phyloP scores from a whole-genome alignment of 202 grass and related monocot species.

The Carex arenaria region DNA sequence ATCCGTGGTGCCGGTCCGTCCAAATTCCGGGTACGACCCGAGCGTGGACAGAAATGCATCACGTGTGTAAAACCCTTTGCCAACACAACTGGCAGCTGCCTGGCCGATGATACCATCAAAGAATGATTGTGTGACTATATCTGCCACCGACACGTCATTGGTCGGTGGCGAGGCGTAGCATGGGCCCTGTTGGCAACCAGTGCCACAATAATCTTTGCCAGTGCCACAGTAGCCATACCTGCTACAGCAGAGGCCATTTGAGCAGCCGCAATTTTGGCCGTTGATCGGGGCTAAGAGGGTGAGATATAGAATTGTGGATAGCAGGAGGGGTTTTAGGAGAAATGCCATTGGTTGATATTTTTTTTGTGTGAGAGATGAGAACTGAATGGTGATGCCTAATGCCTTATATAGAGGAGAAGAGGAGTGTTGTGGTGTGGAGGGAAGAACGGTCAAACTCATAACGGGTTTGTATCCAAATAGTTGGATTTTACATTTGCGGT shows the following conservation, averaged over 20 bases:
- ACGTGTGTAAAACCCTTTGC: slow-evolving; percentile 62
- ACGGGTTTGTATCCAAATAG: not conserved
- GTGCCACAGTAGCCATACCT: slow-evolving; percentile 50
- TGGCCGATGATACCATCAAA: slow-evolving; percentile 63
- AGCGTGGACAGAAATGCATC: slow-evolving; percentile 58
- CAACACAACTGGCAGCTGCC: slow-evolving; percentile 44
- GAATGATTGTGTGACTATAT: slow-evolving; percentile 66
- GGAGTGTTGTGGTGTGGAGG: not conserved
- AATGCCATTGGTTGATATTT: slow-evolving; percentile 14
- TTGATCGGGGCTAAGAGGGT: not conserved
- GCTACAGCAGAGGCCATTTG: slow-evolving; percentile 52
- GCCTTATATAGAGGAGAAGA: slow-evolving; percentile 10
- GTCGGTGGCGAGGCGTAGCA: slow-evolving; percentile 30
- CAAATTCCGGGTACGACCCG: slow-evolving; percentile 39
- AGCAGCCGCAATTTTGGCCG: slow-evolving; percentile 67
- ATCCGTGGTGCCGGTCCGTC: slow-evolving; percentile 44
- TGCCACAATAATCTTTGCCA: slow-evolving; percentile 43
- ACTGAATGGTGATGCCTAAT: not conserved
- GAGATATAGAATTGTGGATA: slow-evolving; percentile 12
- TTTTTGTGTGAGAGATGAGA: not conserved
- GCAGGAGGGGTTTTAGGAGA: not conserved
- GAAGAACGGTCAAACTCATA: no score
- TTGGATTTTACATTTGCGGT: not conserved
- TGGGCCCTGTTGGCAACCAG: slow-evolving; percentile 42
- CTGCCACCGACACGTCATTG: slow-evolving; percentile 54